phyloP scores from a whole-genome alignment of 805 yeast species.

The Hyphopichia homilentoma region DNA sequence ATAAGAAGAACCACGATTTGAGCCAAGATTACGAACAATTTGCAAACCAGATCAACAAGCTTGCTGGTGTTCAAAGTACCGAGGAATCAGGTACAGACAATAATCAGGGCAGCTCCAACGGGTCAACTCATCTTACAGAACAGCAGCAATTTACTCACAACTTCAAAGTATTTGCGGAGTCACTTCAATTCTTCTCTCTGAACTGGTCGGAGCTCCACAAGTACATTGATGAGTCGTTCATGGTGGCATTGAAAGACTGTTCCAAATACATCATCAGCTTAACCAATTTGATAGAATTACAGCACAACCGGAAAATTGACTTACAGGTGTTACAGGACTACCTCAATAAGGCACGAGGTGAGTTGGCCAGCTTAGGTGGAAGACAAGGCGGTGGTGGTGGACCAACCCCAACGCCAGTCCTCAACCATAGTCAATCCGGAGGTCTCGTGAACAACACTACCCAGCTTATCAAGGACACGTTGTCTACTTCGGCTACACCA shows the following conservation, averaged over 20 bases:
- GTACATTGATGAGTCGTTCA: conserved; percentile 71
- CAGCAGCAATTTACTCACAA: conserved; percentile 18
- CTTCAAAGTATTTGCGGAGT: conserved; percentile 35
- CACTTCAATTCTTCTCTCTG: conserved; percentile 32
- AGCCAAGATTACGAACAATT: conserved; percentile 71
- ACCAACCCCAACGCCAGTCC: conserved; percentile 32
- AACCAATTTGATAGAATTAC: conserved; percentile 65
- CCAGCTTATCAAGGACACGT: conserved; percentile 46
- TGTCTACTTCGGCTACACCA: conserved; percentile 44
- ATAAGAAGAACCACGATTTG: conserved; percentile 69
- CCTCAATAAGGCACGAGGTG: conserved; percentile 64
- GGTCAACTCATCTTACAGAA: conserved; percentile 1
- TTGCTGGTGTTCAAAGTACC: conserved; percentile 45
- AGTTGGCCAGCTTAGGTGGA: conserved; percentile 39
- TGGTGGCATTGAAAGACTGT: conserved; percentile 80
- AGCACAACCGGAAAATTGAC: conserved; percentile 89
- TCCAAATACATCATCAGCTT: conserved; percentile 59
- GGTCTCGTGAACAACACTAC: conserved; percentile 39
- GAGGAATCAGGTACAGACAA: conserved; percentile 3
- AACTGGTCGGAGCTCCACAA: conserved; percentile 42
- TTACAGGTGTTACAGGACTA: conserved; percentile 83
- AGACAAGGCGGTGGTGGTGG: conserved; percentile 5
- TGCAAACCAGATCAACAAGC: conserved; percentile 61
- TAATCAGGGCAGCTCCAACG: background rate
- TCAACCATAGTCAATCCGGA: conserved; percentile 12